phyloP scores from a whole-genome alignment of 768 basidiomycete genomes.

The Chalciporus pseudorubinellus region DNA sequence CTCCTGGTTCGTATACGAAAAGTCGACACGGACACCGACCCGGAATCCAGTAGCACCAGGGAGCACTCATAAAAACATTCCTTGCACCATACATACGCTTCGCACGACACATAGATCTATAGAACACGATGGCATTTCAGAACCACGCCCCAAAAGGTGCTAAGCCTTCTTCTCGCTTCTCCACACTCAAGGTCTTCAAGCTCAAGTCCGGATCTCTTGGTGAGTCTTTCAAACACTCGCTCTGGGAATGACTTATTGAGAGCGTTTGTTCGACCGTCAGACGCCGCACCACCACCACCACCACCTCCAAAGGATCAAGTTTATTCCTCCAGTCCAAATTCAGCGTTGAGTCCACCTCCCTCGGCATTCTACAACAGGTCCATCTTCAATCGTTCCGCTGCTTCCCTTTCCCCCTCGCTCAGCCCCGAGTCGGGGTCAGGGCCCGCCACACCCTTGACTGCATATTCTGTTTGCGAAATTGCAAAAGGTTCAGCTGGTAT shows the following conservation, averaged over 20 bases:
- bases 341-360: constrained; percentile 10
- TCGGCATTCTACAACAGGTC: constrained; percentile 28
- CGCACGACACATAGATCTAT: background rate
- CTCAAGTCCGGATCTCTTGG: constrained; percentile 21
- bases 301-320: constrained; percentile 64
- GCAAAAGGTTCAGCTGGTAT: background rate
- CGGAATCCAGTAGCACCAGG: background rate
- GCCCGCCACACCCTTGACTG: constrained; percentile 22
- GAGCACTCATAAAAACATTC: background rate
- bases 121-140: constrained; percentile 2
- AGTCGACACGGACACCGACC: background rate
- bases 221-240: background rate
- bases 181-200: constrained; percentile 43
- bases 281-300: constrained; percentile 38
- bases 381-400: constrained; percentile 42
- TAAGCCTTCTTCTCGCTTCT: constrained; percentile 38
- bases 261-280: constrained; percentile 1
- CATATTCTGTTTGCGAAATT: constrained; percentile 10
- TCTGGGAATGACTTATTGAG: background rate
- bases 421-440: constrained; percentile 15
- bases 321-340: constrained; percentile 32
- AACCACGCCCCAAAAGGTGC: constrained; percentile 7
- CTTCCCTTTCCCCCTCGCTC: constrained; percentile 45
- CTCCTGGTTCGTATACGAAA: background rate
- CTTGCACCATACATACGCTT: background rate